phyloP scores from a whole-genome alignment of 177 flowering plant species.

The Telopea speciosissima region DNA sequence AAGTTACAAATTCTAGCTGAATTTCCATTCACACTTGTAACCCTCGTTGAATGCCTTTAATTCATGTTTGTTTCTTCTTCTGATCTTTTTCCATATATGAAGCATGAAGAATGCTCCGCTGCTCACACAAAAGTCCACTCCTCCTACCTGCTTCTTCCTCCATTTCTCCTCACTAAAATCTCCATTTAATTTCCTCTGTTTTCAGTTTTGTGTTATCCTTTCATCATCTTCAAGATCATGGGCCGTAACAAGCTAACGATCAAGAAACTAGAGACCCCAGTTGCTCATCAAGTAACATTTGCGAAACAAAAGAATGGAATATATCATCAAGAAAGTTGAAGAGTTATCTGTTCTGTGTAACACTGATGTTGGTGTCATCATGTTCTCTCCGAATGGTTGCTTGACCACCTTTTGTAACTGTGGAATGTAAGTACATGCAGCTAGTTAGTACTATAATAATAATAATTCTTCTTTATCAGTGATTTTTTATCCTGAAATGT shows the following conservation, averaged over 20 bases:
- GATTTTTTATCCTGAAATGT: not conserved
- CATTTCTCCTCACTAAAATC: too few species aligned
- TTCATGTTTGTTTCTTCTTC: too few species aligned
- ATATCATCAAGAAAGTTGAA: not conserved
- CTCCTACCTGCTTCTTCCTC: too few species aligned
- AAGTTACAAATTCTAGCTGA: too few species aligned
- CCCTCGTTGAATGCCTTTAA: too few species aligned
- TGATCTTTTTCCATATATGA: too few species aligned
- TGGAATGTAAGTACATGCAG: not conserved
- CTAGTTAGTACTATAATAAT: too few species aligned
- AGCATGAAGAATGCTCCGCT: too few species aligned
- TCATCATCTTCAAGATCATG: not conserved
- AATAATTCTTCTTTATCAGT: not conserved
- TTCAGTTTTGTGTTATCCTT: too few species aligned
- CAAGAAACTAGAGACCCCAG: not conserved
- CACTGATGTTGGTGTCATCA: not conserved
- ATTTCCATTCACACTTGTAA: too few species aligned
- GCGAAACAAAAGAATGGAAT: not conserved
- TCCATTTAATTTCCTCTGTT: too few species aligned
- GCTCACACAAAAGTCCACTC: too few species aligned
- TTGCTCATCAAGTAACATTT: not conserved
- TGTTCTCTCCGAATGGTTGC: not conserved
- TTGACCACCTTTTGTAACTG: not conserved
- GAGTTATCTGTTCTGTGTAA: not conserved
- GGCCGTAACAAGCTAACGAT: not conserved